Percentiles rank a stretch among this genome's conserved stretches.
Conservation (phyloP, 495 filamentous ascomycete species). For the Polyplosphaeria fusca region DNA sequence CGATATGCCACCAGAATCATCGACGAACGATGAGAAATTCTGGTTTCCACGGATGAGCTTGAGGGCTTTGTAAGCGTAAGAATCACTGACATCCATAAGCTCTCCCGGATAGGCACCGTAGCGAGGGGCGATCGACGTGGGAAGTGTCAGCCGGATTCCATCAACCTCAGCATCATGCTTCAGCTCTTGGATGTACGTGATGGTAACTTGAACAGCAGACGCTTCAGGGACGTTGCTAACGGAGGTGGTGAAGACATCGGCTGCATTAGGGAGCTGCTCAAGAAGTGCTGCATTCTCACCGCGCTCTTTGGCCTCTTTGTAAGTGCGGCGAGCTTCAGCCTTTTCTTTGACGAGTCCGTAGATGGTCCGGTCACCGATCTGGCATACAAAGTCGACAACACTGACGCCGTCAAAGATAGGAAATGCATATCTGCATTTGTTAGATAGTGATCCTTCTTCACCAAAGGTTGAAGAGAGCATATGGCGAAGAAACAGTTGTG, state of each 20-base stretch:
- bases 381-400: conserved; percentile 60
- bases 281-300: conserved; percentile 62
- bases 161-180: conserved; percentile 63
- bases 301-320: conserved; percentile 53
- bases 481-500: neutral
- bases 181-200: conserved; percentile 64
- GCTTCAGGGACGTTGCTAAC: conserved; percentile 61
- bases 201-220: conserved; percentile 51
- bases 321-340: conserved; percentile 52
- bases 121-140: conserved; percentile 60
- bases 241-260: conserved; percentile 62
- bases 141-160: conserved; percentile 66
- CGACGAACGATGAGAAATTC: conserved; percentile 21
- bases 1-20: conserved; percentile 47
- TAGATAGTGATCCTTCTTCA: too few relatives aligned
- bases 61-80: too few relatives aligned
- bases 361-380: conserved; percentile 51
- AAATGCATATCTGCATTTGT: conserved; percentile 53
- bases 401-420: conserved; percentile 66
- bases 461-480: too few relatives aligned
- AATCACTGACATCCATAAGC: conserved; percentile 27
- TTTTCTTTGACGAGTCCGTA: conserved; percentile 62
- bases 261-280: conserved; percentile 54
- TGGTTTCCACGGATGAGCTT: too few relatives aligned
- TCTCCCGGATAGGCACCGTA: conserved; percentile 53